Evolutionary conservation across 2,329 filamentous ascomycete genomes (phyloP).

Genomic region (Aspergillus sp.): DNA sequence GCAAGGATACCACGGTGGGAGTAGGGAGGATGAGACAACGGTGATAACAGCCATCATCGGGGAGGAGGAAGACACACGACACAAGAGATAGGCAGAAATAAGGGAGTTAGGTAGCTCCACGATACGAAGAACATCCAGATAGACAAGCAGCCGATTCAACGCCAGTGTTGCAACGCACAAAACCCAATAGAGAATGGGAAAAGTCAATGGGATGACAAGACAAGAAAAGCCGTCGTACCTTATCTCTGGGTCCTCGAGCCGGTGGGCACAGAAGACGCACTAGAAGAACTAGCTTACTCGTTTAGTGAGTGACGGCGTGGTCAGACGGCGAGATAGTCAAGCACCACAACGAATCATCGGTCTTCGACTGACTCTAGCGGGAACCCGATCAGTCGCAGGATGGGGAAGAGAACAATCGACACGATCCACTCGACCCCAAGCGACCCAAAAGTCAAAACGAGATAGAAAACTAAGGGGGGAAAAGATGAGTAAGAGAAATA

Average conservation of each 20-base stretch:
- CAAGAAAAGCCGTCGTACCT: neutral
- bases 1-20: constrained; percentile 4
- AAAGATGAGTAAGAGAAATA: neutral
- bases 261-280: neutral
- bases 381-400: neutral
- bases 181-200: neutral
- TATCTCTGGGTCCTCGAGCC: neutral
- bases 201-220: constrained; percentile 1
- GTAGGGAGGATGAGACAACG: neutral
- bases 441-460: neutral
- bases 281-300: neutral
- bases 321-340: neutral
- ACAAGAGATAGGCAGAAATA: neutral
- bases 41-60: neutral
- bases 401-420: neutral
- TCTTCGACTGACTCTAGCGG: neutral
- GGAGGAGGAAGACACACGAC: neutral
- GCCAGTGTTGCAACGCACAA: neutral
- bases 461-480: neutral
- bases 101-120: neutral
- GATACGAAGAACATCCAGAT: neutral
- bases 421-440: neutral
- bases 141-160: neutral
- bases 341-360: neutral
- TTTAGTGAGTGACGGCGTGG: neutral